Evolutionary conservation across 257 asterid genomes (phyloP).

Genomic region (Eucommia ulmoides): DNA sequence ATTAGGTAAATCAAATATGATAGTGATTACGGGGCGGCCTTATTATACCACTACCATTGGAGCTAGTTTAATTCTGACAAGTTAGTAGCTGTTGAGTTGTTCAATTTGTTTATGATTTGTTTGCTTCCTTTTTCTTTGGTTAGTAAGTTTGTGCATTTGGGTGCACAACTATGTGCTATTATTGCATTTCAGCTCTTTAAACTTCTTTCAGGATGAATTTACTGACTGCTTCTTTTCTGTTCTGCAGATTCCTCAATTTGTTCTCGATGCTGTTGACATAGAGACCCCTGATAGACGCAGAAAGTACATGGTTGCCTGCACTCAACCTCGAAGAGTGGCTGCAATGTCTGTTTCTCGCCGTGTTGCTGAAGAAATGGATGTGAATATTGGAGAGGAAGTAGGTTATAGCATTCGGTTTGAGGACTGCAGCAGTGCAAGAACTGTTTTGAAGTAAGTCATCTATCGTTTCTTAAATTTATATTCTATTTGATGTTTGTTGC

Average conservation of each 20-base stretch:
- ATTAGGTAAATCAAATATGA: too few relatives aligned
- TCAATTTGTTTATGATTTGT: too few relatives aligned
- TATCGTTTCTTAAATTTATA: not conserved
- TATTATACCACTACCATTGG: too few relatives aligned
- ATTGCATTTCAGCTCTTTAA: too few relatives aligned
- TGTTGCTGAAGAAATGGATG: slow-evolving; percentile 99
- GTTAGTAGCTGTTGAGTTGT: too few relatives aligned
- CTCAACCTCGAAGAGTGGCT: slow-evolving; percentile 97
- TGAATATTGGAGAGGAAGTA: slow-evolving; percentile 90
- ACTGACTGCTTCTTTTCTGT: slow-evolving; percentile 1
- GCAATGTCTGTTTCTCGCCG: slow-evolving; percentile 98
- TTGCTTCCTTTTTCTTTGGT: too few relatives aligned
- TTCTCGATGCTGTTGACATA: slow-evolving; percentile 58
- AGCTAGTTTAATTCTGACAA: too few relatives aligned
- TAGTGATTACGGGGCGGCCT: too few relatives aligned
- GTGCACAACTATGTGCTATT: too few relatives aligned
- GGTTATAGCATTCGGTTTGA: slow-evolving; percentile 96
- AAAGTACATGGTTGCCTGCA: slow-evolving; percentile 91
- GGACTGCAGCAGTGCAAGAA: slow-evolving; percentile 80
- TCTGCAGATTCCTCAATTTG: slow-evolving; percentile 90
- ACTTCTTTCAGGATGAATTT: not conserved
- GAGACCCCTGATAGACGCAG: slow-evolving; percentile 61
- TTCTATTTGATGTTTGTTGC: not conserved
- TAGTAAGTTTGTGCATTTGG: not conserved
- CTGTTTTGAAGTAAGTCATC: slow-evolving; percentile 56